A percentile compares a stretch with the other conserved stretches of the same genome.
Conservation (phyloP, 176 grass and related monocot species). For the Cenchrus americanus region DNA sequence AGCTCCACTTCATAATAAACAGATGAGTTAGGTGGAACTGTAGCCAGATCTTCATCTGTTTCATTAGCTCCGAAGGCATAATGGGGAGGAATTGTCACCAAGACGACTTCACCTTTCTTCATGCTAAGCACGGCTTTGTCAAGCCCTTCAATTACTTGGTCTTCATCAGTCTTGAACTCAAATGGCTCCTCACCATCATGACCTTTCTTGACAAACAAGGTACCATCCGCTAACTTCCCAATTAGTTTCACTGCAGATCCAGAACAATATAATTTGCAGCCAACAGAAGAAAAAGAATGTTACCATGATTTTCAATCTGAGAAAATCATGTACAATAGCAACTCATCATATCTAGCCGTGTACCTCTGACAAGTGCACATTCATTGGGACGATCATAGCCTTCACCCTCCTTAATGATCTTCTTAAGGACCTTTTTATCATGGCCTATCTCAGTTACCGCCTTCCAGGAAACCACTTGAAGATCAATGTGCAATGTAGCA, state of each 20-base stretch:
- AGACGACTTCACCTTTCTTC: conserved; percentile 81
- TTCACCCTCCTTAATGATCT: conserved; percentile 73
- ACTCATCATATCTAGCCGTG: background rate
- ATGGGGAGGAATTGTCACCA: conserved; percentile 65
- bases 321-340: conserved; percentile 24
- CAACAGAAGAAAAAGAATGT: background rate
- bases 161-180: conserved; percentile 85
- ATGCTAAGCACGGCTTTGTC: conserved; percentile 74
- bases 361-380: conserved; percentile 68
- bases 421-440: conserved; percentile 79
- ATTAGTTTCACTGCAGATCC: conserved; percentile 67
- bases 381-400: conserved; percentile 76
- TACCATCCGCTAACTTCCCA: conserved; percentile 79
- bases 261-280: background rate
- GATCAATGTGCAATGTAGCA: conserved; percentile 59
- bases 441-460: conserved; percentile 68
- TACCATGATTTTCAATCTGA: background rate
- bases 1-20: conserved; percentile 77
- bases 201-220: conserved; percentile 78
- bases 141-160: conserved; percentile 85
- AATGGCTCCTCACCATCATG: conserved; percentile 71
- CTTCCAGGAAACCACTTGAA: conserved; percentile 84
- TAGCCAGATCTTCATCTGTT: conserved; percentile 61
- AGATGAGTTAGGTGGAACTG: conserved; percentile 61
- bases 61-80: conserved; percentile 68